Evolutionary conservation across 352 stramenopile species (phyloP).

Genomic region (Globisporangium carolinianum): DNA sequence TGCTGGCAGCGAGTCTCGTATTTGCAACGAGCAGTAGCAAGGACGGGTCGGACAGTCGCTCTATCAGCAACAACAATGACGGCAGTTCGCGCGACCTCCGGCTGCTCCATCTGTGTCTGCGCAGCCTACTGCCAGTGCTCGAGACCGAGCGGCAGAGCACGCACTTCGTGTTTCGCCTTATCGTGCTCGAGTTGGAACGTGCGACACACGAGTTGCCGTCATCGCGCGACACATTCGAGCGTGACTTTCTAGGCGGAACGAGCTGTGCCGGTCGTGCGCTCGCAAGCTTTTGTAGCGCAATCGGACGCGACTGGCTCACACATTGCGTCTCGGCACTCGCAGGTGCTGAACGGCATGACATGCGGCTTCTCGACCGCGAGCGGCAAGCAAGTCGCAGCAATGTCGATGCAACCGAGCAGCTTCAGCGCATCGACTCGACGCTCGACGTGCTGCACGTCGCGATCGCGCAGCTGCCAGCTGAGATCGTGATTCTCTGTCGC

Average conservation of each 20-base stretch:
- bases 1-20: constrained; percentile 19
- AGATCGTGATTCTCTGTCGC: constrained; percentile 54
- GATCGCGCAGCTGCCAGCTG: constrained; percentile 24
- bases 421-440: constrained; percentile 3
- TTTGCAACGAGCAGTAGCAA: constrained; percentile 2
- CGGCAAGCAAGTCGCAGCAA: background rate
- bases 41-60: too few species aligned
- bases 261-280: constrained; percentile 32
- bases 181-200: constrained; percentile 26
- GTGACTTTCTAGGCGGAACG: constrained; percentile 21
- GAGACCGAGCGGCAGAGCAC: constrained; percentile 39
- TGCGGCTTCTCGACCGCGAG: background rate
- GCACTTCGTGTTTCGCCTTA: constrained; percentile 41
- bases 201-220: background rate
- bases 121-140: constrained; percentile 37
- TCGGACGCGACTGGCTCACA: constrained; percentile 29
- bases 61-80: background rate
- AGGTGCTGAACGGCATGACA: background rate
- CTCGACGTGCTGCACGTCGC: constrained; percentile 17
- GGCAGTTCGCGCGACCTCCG: background rate
- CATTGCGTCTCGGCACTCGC: constrained; percentile 4
- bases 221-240: constrained; percentile 5
- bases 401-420: constrained; percentile 2
- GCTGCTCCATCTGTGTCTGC: constrained; percentile 22
- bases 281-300: constrained; percentile 20